A percentile compares a stretch with the other conserved stretches of the same genome.
phyloP scores from a whole-genome alignment of 495 filamentous ascomycete species.

The Penicillium parvum region DNA sequence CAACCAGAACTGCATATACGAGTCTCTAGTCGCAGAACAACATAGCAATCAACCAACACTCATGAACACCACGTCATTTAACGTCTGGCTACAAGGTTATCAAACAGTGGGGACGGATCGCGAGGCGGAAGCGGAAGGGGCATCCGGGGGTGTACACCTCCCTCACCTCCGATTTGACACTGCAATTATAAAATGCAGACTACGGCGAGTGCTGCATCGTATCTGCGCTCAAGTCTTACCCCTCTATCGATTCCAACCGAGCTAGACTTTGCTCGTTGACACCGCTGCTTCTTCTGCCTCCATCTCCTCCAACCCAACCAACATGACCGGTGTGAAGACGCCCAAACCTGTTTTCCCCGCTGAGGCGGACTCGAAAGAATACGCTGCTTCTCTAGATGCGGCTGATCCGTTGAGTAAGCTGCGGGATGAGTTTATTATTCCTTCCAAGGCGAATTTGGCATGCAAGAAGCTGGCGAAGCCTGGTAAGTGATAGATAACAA shows the following conservation, averaged over 20 bases:
- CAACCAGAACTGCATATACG: too few species aligned
- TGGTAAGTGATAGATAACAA: constrained; percentile 16
- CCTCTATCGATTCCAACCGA: background rate
- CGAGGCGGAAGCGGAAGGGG: constrained; percentile 24
- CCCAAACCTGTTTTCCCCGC: constrained; percentile 33
- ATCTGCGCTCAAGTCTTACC: constrained; percentile 1
- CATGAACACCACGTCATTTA: too few species aligned
- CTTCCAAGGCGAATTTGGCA: constrained; percentile 71
- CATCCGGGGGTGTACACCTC: constrained; percentile 16
- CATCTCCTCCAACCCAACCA: constrained; percentile 2
- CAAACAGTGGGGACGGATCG: constrained; percentile 17
- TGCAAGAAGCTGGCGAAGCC: constrained; percentile 57
- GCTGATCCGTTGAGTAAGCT: constrained; percentile 63
- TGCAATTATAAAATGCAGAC: constrained; percentile 13
- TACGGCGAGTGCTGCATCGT: background rate
- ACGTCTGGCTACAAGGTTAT: background rate
- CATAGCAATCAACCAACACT: too few species aligned
- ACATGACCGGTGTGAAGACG: constrained; percentile 12
- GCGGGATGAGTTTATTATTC: constrained; percentile 77
- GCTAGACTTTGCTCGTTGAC: background rate
- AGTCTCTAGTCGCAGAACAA: too few species aligned
- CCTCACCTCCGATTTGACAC: constrained; percentile 6
- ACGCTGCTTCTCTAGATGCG: constrained; percentile 62
- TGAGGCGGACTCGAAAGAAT: constrained; percentile 41
- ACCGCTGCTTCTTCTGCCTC: background rate